Evolutionary conservation across 2,329 filamentous ascomycete species (phyloP), one percentile per base, ranked within the genome.

Genomic region (Fusarium euwallaceae): DNA sequence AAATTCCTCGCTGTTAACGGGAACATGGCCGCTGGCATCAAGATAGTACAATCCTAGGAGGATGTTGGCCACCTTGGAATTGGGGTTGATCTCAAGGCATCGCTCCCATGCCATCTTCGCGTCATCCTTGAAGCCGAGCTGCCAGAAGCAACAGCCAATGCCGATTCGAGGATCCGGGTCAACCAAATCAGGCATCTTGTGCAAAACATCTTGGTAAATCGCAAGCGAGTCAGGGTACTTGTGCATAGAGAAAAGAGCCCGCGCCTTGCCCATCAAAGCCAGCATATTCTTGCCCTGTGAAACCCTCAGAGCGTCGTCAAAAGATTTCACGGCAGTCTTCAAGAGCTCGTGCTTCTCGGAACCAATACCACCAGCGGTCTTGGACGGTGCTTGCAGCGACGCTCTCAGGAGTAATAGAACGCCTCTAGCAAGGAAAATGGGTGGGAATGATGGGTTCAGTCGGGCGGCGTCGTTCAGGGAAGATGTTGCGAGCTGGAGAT

Each of bases 101-200:
- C 97, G 89, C 80, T 97, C 93, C 97, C 97, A 99, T 14, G 97
- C 96, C 58, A 88, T 86, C 80, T 94, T 96, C 9, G 97, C 97
- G 78, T 98, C 95, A 37, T 97, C 94, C 82, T 97, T 98, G 86
- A 94, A 95, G 12, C 95, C 95, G 32, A 99, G 88, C 82, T 98
- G 94, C 97, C 97, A 99, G 82, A 98, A 93, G 86, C 97, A 99
- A 83, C 95, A 97, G 55, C 97, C 97, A 79, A 99, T 96, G 65
- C 97, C 97, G 77, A 99, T 96, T 77, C 97, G 91, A 76, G 97
- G 97, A 82, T 99, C 97, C 1, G 97, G 97, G 79, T 99, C 97
- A 48, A 93, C 91, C 79, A 98, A 88, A 76, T 94, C 92, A 2
- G 97, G 97, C 86, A 95, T 95, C 83, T 93, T 95, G 78, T 92